A percentile compares a stretch with the other conserved stretches of the same genome.
Conservation (phyloP, 83 land plant species). For the Picea abies region DNA sequence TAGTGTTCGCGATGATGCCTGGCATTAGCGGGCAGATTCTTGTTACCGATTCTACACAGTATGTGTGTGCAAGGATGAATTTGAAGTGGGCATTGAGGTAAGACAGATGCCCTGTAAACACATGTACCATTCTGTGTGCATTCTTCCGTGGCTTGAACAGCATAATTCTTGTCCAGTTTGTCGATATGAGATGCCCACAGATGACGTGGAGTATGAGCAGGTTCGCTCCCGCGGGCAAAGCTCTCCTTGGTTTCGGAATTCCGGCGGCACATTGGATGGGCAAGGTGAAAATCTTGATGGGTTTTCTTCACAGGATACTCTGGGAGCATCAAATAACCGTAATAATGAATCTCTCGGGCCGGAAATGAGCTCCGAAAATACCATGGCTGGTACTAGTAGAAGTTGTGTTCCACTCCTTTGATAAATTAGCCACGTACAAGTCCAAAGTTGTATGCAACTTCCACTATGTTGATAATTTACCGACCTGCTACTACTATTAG, state of each 20-base stretch:
- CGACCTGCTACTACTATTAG: too few relatives aligned
- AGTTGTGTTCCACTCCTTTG: too few relatives aligned
- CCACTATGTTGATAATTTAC: too few relatives aligned
- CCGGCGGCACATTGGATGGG: neutral
- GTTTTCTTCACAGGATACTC: neutral
- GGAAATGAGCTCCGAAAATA: neutral
- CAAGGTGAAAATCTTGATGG: neutral
- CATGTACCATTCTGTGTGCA: slow-evolving; percentile 58
- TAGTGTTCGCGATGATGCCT: too few relatives aligned
- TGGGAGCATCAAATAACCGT: neutral
- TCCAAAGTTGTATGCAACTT: too few relatives aligned
- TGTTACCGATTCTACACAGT: slow-evolving; percentile 36
- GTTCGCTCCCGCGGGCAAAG: neutral
- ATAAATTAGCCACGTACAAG: too few relatives aligned
- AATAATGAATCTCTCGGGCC: neutral
- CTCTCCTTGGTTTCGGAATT: neutral
- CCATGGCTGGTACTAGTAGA: neutral
- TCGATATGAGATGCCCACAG: slow-evolving; percentile 62
- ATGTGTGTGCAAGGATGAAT: slow-evolving; percentile 68
- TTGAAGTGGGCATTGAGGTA: slow-evolving; percentile 46
- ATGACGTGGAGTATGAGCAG: neutral
- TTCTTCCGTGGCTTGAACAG: slow-evolving; percentile 60
- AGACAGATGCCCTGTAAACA: slow-evolving; percentile 76
- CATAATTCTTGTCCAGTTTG: slow-evolving; percentile 69
- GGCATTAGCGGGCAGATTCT: neutral